Conservation (phyloP, 805 yeast genomes). For the Candida tammaniensis region DNA sequence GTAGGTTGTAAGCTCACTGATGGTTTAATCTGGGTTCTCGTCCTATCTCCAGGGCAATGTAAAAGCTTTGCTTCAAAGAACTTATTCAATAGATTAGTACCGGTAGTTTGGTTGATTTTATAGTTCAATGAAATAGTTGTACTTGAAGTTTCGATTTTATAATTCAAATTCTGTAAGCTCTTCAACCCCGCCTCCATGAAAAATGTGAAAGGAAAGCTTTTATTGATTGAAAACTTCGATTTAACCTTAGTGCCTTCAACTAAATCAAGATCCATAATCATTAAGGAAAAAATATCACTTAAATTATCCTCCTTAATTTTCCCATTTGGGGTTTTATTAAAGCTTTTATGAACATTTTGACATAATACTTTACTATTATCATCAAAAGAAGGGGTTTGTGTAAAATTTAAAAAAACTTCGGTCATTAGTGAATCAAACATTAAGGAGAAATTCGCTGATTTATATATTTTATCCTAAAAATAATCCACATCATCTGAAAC, state of each 20-base stretch:
- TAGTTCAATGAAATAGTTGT: constrained; percentile 57
- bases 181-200: constrained; percentile 48
- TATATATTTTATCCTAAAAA: no score
- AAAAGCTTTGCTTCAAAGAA: constrained; percentile 63
- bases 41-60: constrained; percentile 75
- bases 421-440: no score
- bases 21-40: constrained; percentile 46
- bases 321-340: constrained; percentile 53
- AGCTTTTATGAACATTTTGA: constrained; percentile 41
- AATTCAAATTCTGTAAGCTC: constrained; percentile 47
- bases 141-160: constrained; percentile 46
- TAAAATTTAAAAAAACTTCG: no score
- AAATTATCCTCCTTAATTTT: constrained; percentile 54
- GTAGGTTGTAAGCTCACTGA: constrained; percentile 67
- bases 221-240: constrained; percentile 18
- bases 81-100: constrained; percentile 41
- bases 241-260: constrained; percentile 8
- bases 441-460: no score
- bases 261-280: constrained; percentile 39
- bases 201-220: constrained; percentile 52
- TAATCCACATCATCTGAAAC: no score
- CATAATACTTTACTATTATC: constrained; percentile 7
- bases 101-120: constrained; percentile 49
- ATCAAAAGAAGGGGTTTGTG: no score
- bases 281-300: constrained; percentile 55